A percentile compares a stretch with the other conserved stretches of the same genome.
Evolutionary conservation across 176 grass and related monocot species (phyloP).

Genomic region (Chloris gayana): DNA sequence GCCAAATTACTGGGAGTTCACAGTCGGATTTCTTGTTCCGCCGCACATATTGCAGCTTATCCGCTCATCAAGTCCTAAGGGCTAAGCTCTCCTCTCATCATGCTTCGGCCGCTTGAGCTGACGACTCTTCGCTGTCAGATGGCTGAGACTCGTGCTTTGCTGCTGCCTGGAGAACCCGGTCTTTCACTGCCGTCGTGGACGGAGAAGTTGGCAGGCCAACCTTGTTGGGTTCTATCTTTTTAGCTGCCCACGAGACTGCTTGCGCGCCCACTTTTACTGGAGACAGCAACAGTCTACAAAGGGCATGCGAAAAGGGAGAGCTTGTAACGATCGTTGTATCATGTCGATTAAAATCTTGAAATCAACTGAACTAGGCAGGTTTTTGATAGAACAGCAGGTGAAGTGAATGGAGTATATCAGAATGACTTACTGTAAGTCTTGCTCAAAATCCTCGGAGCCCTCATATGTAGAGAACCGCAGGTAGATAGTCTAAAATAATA

Average conservation of each 20-base stretch:
- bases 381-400: not conserved
- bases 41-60: not conserved
- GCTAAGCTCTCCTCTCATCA: conserved; percentile 15
- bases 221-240: conserved; percentile 83
- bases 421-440: conserved; percentile 73
- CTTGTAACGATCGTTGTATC: conserved; percentile 4
- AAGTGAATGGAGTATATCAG: not conserved
- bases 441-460: conserved; percentile 61
- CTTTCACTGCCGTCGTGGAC: conserved; percentile 84
- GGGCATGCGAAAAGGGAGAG: not conserved
- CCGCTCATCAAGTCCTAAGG: not conserved
- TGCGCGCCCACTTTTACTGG: conserved; percentile 66
- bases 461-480: conserved; percentile 63
- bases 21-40: not conserved
- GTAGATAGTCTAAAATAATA: conserved; percentile 66
- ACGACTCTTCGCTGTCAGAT: conserved; percentile 54
- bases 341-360: not conserved
- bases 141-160: conserved; percentile 93
- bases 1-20: not conserved
- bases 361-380: not conserved
- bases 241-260: conserved; percentile 62
- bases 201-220: conserved; percentile 81
- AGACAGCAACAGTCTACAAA: conserved; percentile 60
- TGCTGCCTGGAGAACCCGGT: conserved; percentile 85
- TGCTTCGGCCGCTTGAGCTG: conserved; percentile 61